These are phyloP conservation scores for Onygenales sp. DNA, from an alignment of 2,329 filamentous ascomycete genomes.

Conservation along the genomic window DNA sequence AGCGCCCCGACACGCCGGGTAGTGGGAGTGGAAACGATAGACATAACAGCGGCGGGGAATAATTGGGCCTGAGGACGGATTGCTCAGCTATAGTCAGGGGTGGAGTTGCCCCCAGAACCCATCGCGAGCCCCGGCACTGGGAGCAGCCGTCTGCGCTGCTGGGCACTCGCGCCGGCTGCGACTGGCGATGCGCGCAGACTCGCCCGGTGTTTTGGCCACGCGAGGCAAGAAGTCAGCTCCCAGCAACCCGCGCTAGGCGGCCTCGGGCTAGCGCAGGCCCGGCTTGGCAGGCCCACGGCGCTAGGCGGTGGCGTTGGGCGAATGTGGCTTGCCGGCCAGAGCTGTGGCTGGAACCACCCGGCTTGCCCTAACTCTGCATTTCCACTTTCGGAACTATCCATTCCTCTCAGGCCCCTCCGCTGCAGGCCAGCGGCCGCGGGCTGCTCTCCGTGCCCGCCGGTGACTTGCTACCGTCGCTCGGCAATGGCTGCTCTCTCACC, in stretches of 20 bases:
- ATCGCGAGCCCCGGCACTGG: not conserved
- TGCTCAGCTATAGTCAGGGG: constrained; percentile 1
- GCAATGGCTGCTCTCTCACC: too few relatives aligned
- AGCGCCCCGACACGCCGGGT: not conserved
- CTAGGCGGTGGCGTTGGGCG: constrained; percentile 7
- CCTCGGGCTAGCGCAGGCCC: constrained; percentile 1
- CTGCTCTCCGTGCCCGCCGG: too few relatives aligned
- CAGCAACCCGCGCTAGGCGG: constrained; percentile 3
- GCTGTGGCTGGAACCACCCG: constrained; percentile 2
- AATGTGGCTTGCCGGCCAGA: constrained; percentile 6
- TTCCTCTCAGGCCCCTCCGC: not conserved
- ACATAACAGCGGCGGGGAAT: not conserved
- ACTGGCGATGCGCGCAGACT: too few relatives aligned
- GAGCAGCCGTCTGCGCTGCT: too few relatives aligned
- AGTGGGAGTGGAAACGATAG: not conserved
- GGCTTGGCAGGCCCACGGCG: constrained; percentile 1
- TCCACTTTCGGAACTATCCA: constrained; percentile 1
- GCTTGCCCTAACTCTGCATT: not conserved
- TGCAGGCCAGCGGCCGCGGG: not conserved
- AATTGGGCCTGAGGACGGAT: not conserved
- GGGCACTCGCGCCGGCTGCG: too few relatives aligned
- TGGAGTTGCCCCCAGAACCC: not conserved
- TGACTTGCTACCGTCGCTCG: too few relatives aligned
- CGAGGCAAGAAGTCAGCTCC: constrained; percentile 10
- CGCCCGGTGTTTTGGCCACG: constrained; percentile 8